A percentile compares a stretch with the other conserved stretches of the same genome.
These are phyloP conservation scores for Lyophyllum shimeji DNA, from an alignment of 768 basidiomycete species.

Conservation along the genomic window DNA sequence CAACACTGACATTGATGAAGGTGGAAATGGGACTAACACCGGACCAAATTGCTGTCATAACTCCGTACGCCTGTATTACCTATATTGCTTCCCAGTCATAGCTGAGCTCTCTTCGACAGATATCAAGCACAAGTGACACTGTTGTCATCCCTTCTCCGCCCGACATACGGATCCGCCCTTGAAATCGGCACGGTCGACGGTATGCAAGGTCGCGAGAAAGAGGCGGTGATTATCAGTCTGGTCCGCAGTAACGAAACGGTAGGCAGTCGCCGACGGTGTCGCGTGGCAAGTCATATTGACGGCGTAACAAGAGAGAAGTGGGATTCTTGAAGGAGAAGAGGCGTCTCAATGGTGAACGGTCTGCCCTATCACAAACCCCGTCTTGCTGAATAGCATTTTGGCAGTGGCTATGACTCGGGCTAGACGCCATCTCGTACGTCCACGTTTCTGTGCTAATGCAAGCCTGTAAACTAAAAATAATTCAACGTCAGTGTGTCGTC, in stretches of 20 bases:
- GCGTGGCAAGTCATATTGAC: neutral
- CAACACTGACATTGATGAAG: no score
- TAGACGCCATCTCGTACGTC: slow-evolving; percentile 77
- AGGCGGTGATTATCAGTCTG: slow-evolving; percentile 89
- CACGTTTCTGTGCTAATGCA: neutral
- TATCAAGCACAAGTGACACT: slow-evolving; percentile 95
- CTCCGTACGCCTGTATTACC: slow-evolving; percentile 55
- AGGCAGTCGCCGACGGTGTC: slow-evolving; percentile 13
- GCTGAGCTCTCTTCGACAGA: slow-evolving; percentile 31
- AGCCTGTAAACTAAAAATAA: neutral
- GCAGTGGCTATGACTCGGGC: slow-evolving; percentile 91
- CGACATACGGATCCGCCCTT: slow-evolving; percentile 61
- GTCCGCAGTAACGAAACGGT: slow-evolving; percentile 91
- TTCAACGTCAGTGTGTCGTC: slow-evolving; percentile 67
- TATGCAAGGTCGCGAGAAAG: slow-evolving; percentile 96
- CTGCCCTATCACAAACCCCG: neutral
- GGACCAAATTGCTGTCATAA: slow-evolving; percentile 82
- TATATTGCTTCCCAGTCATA: neutral
- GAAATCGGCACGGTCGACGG: slow-evolving; percentile 97
- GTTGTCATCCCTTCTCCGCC: slow-evolving; percentile 73
- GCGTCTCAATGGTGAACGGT: slow-evolving; percentile 73
- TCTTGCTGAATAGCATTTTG: slow-evolving; percentile 2
- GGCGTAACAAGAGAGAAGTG: slow-evolving; percentile 65
- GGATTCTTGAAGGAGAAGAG: slow-evolving; percentile 94
- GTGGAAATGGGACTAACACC: slow-evolving; percentile 59